Evolutionary conservation across 345 rosid genomes (phyloP), one percentile per base, ranked within the genome.

Genomic region (Populus alba): DNA sequence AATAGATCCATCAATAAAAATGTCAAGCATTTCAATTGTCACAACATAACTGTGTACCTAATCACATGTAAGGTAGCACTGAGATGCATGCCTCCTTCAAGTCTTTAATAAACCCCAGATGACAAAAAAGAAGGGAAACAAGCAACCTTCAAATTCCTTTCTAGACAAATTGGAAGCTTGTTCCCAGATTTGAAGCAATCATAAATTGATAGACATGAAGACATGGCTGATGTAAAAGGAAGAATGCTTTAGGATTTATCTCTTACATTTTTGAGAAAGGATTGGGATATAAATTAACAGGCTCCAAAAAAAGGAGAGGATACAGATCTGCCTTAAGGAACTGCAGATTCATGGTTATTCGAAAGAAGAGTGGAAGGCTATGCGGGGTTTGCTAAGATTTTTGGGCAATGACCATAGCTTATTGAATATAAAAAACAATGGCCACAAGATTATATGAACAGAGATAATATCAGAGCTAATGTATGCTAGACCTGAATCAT

Each of bases 31-130:
- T 82, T 81, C 71, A 78, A 78, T 71, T 78, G 83, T 81, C 81
- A 82, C 84, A 84, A 73, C 85, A 80, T 81, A 87, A 80, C 68
- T 84, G 78, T 80, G 86, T 82, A 80, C 75, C 87, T 78, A 83
- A 80, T 80, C 80, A 82, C 84, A 86, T 77, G 72, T 74, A 80
- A 75, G 77, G 86, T 53, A 70, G 86, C 86, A 82, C 73, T 75
- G 61, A 37, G 43, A 81, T 73, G 85, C 78, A 74, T 69, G 87
- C 85, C 71, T 39, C 29, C 49, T 22, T 65, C 68, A 72, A 81
- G 81, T 78, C 85, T 75, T 77, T 81, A 76, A 71, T 51, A 86
- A 77, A 79, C 84, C 90, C 89, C 85, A 55, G 75, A 74, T 22
- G 0, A n/a, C 4, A 78, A 81, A 87, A 82, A 80, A 35, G 75